Base-by-base conservation (phyloP, 352 stramenopile genomes). In the Phytophthora sansomeana region DNA sequence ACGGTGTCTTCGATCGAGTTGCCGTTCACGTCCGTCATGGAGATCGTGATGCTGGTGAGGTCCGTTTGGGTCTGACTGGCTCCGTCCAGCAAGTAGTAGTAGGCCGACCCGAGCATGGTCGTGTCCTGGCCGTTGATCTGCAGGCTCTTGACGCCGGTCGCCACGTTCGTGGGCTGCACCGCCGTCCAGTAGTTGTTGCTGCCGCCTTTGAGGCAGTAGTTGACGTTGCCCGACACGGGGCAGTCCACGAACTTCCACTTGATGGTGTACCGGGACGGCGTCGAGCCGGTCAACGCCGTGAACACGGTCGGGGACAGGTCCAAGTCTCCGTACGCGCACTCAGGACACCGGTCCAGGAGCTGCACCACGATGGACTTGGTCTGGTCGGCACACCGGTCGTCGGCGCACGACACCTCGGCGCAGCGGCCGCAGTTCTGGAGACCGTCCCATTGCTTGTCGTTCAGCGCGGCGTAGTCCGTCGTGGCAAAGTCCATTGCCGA, bases 401-500 rank as follows among this genome's bases (percentile, higher is more conserved):
- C 85, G 16, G 43, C 62, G 50, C 83, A 92, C 35, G 72, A 78
- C 8, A 92, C 83, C 38, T 90, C 70, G 35, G 80, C 85, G 47
- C 85, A 93, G 16, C 83, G 83, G 7, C 83, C 83, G 51, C 85
- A 91, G 69, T 90, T 80, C 39, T 69, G 59, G 6, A 80, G 76
- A 24, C 65, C 63, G 58, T 81, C 59, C 82, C 83, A 93, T 69
- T 93, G 85, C 6, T 78, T 65, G 67, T 83, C 69, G 59, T 91
- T 93, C 29, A 93, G 57, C 5, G 84, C 84, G n/a, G 78, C 84
- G 58, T 93, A 90, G 71, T 89, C 79, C 21, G 61, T 75, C n/a
- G 48, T 64, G 19, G 69, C 73, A 19, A 73, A 67, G 53, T 71
- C 28, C 17, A 72, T 53, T 4, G 56, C 63, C 43, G 65, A 70